Evolutionary conservation across 495 filamentous ascomycete species (phyloP).

Genomic region (Penicillium diatomitis): DNA sequence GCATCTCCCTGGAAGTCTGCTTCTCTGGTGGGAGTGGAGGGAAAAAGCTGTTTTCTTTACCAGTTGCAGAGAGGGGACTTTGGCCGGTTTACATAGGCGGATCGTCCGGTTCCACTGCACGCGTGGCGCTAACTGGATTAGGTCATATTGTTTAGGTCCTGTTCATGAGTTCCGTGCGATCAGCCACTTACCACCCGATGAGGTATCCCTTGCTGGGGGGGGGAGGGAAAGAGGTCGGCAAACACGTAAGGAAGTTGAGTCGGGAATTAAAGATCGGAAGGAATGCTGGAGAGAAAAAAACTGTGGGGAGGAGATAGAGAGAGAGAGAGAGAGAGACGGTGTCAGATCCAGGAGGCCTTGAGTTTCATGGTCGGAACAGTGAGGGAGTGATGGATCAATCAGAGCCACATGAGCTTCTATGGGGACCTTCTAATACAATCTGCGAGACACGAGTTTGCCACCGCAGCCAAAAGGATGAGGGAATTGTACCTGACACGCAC

Average conservation of each 20-base stretch:
- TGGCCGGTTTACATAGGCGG: constrained; percentile 16
- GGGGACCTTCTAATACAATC: no score
- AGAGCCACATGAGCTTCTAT: no score
- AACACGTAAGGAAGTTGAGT: neutral
- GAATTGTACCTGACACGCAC: no score
- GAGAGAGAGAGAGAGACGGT: no score
- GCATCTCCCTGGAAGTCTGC: constrained; percentile 33
- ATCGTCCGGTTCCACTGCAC: constrained; percentile 22
- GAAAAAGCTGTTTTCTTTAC: constrained; percentile 9
- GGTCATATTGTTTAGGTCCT: constrained; percentile 21
- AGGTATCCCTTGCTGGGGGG: constrained; percentile 15
- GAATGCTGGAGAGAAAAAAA: neutral
- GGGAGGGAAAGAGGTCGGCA: neutral
- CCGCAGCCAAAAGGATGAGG: no score
- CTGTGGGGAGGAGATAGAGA: neutral
- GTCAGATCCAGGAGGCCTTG: no score
- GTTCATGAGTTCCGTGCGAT: neutral
- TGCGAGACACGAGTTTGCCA: no score
- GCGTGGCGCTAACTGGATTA: constrained; percentile 26
- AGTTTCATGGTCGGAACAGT: no score
- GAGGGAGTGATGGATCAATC: no score
- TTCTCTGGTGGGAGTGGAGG: constrained; percentile 1
- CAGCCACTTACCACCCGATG: neutral
- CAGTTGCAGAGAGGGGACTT: constrained; percentile 6
- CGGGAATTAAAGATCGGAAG: neutral